These are phyloP conservation scores for Phoma sp. DNA, from an alignment of 2,329 filamentous ascomycete genomes.

Conservation along the genomic window DNA sequence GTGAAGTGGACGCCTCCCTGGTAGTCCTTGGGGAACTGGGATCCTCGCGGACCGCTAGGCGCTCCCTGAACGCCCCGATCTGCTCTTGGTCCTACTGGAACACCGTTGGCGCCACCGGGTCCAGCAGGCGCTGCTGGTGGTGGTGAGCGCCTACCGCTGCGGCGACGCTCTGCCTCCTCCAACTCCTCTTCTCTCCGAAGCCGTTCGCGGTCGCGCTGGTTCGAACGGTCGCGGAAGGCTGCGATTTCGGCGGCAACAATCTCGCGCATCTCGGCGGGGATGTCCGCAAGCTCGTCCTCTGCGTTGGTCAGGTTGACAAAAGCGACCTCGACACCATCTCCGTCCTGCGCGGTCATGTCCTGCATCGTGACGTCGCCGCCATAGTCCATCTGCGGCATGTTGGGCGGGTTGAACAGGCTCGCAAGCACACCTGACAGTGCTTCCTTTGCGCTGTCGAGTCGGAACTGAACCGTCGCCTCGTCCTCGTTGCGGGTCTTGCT, in stretches of 20 bases:
- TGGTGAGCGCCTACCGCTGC: constrained; percentile 75
- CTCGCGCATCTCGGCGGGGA: constrained; percentile 94
- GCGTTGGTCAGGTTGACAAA: constrained; percentile 77
- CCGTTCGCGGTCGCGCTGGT: constrained; percentile 84
- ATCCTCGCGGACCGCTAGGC: constrained; percentile 72
- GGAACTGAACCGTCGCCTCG: constrained; percentile 67
- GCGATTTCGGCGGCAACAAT: constrained; percentile 93
- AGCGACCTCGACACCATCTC: constrained; percentile 77
- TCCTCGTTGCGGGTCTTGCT: constrained; percentile 70
- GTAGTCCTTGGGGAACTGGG: constrained; percentile 72
- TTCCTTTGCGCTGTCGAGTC: constrained; percentile 71
- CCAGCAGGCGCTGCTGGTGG: constrained; percentile 66
- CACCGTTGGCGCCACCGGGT: constrained; percentile 71
- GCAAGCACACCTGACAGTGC: constrained; percentile 72
- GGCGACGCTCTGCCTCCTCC: constrained; percentile 80
- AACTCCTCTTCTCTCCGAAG: constrained; percentile 89
- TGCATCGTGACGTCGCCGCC: constrained; percentile 75
- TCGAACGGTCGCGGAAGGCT: constrained; percentile 91
- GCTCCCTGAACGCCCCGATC: constrained; percentile 73
- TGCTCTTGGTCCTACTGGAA: constrained; percentile 74
- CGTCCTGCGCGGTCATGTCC: constrained; percentile 61
- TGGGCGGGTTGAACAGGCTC: constrained; percentile 72
- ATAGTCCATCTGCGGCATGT: constrained; percentile 55
- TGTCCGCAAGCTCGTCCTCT: constrained; percentile 94
- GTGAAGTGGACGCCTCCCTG: constrained; percentile 83